Conservation (phyloP, 306 rosid genomes). For the Nissolia schottii region DNA sequence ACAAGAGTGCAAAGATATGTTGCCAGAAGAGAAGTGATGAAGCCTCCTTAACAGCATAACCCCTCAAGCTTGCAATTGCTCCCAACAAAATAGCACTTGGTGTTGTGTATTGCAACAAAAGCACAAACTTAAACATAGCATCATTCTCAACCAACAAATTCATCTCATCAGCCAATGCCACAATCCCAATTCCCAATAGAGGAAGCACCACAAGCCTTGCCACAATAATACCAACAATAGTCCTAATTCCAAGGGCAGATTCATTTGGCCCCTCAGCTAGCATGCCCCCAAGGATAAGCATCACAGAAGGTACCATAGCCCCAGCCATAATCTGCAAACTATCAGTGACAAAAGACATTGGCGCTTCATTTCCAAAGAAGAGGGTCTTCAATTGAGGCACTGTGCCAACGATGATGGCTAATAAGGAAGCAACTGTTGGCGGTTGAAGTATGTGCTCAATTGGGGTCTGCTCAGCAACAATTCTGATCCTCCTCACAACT, state of each 20-base stretch:
- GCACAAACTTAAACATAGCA: conserved; percentile 67
- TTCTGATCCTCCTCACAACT: conserved; percentile 70
- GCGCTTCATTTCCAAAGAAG: conserved; percentile 67
- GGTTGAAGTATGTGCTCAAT: conserved; percentile 77
- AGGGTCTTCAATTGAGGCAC: conserved; percentile 66
- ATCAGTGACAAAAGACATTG: conserved; percentile 61
- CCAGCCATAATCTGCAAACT: conserved; percentile 68
- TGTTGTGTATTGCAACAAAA: conserved; percentile 76
- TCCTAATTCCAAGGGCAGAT: conserved; percentile 65
- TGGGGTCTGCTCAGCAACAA: conserved; percentile 80
- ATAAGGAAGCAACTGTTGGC: conserved; percentile 76
- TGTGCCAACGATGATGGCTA: conserved; percentile 70
- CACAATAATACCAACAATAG: conserved; percentile 59
- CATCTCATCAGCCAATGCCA: conserved; percentile 50
- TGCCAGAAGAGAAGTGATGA: conserved; percentile 92
- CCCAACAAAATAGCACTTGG: conserved; percentile 87
- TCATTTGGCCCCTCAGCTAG: conserved; percentile 89
- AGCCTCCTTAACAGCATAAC: conserved; percentile 85
- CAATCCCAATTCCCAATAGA: conserved; percentile 63
- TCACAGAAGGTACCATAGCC: conserved; percentile 81
- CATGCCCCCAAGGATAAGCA: conserved; percentile 93
- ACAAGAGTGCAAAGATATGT: conserved; percentile 75
- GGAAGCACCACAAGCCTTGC: conserved; percentile 89
- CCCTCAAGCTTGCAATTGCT: conserved; percentile 85
- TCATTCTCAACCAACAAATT: conserved; percentile 52